Base-by-base conservation (phyloP, 2,329 filamentous ascomycete genomes). In the Chalaropsis thielavioides region DNA sequence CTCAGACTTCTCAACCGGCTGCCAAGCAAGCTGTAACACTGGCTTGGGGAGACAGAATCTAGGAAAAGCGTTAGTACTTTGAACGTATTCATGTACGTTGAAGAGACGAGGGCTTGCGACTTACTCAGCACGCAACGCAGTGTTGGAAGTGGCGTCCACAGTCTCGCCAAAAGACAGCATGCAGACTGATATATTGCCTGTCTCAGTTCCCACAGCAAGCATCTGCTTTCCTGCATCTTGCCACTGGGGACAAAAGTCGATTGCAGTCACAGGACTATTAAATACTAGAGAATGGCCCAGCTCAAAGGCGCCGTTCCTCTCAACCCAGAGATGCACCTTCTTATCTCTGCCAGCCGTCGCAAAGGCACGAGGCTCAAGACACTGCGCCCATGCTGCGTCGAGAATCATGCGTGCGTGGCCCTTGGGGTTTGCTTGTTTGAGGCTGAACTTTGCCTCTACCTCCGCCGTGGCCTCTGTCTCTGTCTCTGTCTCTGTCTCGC, bases 321-420 rank as follows among this genome's bases (percentile, higher is more conserved):
- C 71, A 0, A 72, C 67, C 89, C 89, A 92, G 54, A 92, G 72
- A 72, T 88, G 89, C 44, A 95, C 85, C 31, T 80, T 81, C 76
- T 95, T 97, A 74, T 99, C 94, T 70, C 94, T 81, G 2, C 92
- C 90, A 0, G 92, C 92, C 0, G 94, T 99, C 13, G 88, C 88
- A 74, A 99, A 99, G 10, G 80, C 72, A 10, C 75, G 71, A 71
- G 7, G 72, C 1, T 71, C 69, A 6, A 72, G 17, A 73, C 79
- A 35, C 1, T 87, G 87, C 0, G 87, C 86, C 92, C 94, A 99
- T 1, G 89, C 84, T 0, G 85, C 88, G 72, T 91, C 90, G 15
- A 97, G 79, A 58, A 99, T 92, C 91, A 99, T 97, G 67, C 94
- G 81, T 3, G 88, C 81, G 74, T 99, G 94, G 0, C 89, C 92